Percentiles rank a stretch among this genome's conserved stretches.
Evolutionary conservation across 1,284 basidiomycete species (phyloP).

Genomic region (Apiotrichum siamense): DNA sequence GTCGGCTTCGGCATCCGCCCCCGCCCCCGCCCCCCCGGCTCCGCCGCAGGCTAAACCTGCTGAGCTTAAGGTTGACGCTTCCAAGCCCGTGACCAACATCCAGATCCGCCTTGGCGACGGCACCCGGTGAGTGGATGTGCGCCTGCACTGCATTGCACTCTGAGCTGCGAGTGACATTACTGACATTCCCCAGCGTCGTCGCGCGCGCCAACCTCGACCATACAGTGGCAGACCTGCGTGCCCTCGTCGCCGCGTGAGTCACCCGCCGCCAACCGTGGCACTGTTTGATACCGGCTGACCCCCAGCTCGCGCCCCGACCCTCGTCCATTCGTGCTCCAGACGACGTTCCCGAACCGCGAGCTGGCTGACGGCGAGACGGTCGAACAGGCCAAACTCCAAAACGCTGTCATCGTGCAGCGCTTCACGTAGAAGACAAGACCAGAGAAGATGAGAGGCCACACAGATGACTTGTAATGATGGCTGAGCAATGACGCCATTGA

Average conservation of each 20-base stretch:
- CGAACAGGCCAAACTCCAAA: conserved; percentile 64
- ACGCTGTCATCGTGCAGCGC: conserved; percentile 79
- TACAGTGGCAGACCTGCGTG: conserved; percentile 78
- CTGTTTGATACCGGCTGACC: neutral
- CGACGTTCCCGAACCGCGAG: conserved; percentile 73
- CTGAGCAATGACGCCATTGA: no score
- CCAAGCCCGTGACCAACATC: conserved; percentile 74
- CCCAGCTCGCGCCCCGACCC: conserved; percentile 66
- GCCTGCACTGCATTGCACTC: neutral
- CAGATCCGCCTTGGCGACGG: conserved; percentile 89
- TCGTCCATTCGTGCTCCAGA: conserved; percentile 69
- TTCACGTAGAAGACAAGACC: conserved; percentile 37
- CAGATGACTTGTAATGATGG: no score
- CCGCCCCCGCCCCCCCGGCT: conserved; percentile 16
- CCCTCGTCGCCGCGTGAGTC: conserved; percentile 83
- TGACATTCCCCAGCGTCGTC: conserved; percentile 54
- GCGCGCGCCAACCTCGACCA: conserved; percentile 87
- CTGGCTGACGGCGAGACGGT: conserved; percentile 67
- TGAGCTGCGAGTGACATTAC: no score
- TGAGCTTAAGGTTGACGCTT: conserved; percentile 48
- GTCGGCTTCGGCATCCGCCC: conserved; percentile 31
- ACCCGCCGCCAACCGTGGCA: neutral
- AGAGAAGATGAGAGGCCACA: no score
- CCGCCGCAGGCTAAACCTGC: conserved; percentile 17
- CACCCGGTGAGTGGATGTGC: conserved; percentile 47